These are phyloP conservation scores for Lobosporangium transversale DNA, from an alignment of 192 early-diverging fungal genomes.

Conservation along the genomic window DNA sequence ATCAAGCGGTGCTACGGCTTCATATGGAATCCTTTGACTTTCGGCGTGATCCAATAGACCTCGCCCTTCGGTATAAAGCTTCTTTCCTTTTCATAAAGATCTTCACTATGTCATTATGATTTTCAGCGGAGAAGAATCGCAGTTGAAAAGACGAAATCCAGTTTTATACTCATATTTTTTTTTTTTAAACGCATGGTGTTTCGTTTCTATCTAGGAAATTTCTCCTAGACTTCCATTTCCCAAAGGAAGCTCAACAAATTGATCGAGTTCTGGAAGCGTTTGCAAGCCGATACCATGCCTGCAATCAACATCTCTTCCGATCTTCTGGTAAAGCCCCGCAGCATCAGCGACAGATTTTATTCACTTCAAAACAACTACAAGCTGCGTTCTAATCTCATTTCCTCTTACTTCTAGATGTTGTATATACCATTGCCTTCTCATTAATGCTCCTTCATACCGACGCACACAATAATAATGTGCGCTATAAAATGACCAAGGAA, in stretches of 20 bases:
- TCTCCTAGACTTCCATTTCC: constrained; percentile 75
- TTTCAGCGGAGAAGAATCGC: background rate
- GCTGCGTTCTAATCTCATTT: too few relatives aligned
- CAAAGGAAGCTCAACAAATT: constrained; percentile 87
- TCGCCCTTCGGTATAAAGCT: constrained; percentile 63
- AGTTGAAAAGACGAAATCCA: background rate
- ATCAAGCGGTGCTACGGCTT: constrained; percentile 63
- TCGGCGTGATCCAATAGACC: constrained; percentile 68
- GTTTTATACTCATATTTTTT: constrained; percentile 5
- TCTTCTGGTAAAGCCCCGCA: constrained; percentile 46
- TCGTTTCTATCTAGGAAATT: constrained; percentile 66
- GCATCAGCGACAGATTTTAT: too few relatives aligned
- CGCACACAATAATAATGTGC: constrained; percentile 84
- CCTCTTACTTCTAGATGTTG: constrained; percentile 60
- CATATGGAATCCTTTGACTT: constrained; percentile 74
- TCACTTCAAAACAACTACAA: too few relatives aligned
- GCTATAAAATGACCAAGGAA: constrained; percentile 83
- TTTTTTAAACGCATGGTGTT: background rate
- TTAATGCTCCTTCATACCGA: constrained; percentile 87
- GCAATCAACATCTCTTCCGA: constrained; percentile 72
- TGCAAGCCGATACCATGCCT: constrained; percentile 73
- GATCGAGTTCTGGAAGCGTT: constrained; percentile 82
- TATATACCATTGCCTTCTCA: constrained; percentile 83
- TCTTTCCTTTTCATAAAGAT: background rate
- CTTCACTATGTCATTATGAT: background rate